Conservation (phyloP, 2,329 filamentous ascomycete species). For the Uncinocarpus reesii region DNA sequence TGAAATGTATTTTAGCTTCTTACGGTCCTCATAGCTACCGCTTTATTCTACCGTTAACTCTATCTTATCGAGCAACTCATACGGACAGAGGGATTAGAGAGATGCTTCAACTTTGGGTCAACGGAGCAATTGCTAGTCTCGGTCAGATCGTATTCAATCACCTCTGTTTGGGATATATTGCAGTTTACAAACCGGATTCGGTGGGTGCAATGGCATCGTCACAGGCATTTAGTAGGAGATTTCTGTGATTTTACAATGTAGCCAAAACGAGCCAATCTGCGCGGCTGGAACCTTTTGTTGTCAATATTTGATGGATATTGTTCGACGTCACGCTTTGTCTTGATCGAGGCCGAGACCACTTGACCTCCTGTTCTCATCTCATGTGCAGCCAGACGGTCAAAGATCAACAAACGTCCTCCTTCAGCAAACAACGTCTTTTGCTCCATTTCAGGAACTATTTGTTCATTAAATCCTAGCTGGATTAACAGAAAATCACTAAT, state of each 20-base stretch:
- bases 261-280: too few species aligned
- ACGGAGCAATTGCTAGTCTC: too few species aligned
- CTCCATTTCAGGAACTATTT: not conserved
- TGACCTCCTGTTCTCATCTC: not conserved
- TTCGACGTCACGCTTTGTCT: too few species aligned
- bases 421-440: not conserved
- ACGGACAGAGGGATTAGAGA: not conserved
- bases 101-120: too few species aligned
- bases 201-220: too few species aligned
- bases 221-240: too few species aligned
- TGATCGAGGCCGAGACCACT: not conserved
- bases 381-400: not conserved
- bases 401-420: not conserved
- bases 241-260: too few species aligned
- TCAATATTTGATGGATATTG: too few species aligned
- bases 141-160: too few species aligned
- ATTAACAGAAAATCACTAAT: not conserved
- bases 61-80: not conserved
- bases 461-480: not conserved
- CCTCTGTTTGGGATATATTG: too few species aligned
- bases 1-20: constrained; percentile 6
- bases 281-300: too few species aligned
- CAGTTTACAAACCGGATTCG: too few species aligned
- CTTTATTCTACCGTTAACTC: not conserved
- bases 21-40: not conserved